Evolutionary conservation across 352 stramenopile genomes (phyloP).

Genomic region (Globisporangium echinulatum): DNA sequence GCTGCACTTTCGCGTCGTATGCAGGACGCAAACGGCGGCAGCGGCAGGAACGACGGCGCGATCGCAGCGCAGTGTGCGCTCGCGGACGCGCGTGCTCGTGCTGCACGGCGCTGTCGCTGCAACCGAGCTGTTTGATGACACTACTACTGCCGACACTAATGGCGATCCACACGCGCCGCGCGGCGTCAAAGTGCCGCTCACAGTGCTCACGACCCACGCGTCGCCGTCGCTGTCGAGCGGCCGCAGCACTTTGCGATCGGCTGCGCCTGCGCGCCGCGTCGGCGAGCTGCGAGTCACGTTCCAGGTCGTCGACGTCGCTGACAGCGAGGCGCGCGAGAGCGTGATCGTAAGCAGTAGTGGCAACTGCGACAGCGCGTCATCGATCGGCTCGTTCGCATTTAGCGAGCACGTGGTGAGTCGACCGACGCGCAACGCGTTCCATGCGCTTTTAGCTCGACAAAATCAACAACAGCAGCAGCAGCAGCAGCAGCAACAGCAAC

Average conservation of each 20-base stretch:
- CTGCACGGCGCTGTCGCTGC: constrained; percentile 14
- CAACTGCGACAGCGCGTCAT: neutral
- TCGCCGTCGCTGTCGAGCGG: too few species aligned
- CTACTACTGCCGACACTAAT: neutral
- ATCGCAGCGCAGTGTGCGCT: too few species aligned
- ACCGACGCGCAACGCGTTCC: neutral
- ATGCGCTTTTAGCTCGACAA: neutral
- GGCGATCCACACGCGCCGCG: constrained; percentile 1
- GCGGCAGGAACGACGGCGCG: constrained; percentile 5
- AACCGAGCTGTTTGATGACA: constrained; percentile 3
- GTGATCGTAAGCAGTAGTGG: neutral
- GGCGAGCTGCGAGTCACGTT: constrained; percentile 23
- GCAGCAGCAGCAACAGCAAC: neutral
- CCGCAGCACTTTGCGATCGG: too few species aligned
- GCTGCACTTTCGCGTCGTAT: constrained; percentile 21
- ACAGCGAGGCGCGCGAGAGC: neutral
- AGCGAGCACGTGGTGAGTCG: neutral
- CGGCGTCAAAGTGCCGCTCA: constrained; percentile 14
- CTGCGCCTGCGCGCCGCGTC: constrained; percentile 1
- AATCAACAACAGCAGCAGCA: neutral
- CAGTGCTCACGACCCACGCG: too few species aligned
- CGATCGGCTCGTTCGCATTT: neutral
- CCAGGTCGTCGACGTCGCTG: constrained; percentile 8
- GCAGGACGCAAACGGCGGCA: constrained; percentile 16
- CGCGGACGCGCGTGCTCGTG: constrained; percentile 6